These are phyloP conservation scores for Phyllosticta citrichinensis DNA, from an alignment of 2,329 filamentous ascomycete species.

Conservation along the genomic window DNA sequence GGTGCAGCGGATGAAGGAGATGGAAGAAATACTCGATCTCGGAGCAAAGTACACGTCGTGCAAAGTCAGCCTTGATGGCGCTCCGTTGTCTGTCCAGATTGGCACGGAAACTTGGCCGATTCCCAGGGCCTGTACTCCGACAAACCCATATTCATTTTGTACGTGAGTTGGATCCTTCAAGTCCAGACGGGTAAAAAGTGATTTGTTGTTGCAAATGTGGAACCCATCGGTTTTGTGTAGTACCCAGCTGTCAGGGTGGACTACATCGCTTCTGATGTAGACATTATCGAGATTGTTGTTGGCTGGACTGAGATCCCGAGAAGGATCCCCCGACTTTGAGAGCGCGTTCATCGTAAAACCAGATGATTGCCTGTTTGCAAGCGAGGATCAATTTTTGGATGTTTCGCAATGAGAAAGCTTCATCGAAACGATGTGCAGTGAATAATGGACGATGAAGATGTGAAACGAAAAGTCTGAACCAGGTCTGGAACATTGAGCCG, in stretches of 20 bases:
- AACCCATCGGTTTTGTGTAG: neutral
- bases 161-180: neutral
- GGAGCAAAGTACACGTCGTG: neutral
- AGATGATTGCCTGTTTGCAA: too few relatives aligned
- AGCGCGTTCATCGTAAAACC: too few relatives aligned
- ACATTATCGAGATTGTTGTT: too few relatives aligned
- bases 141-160: neutral
- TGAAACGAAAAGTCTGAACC: too few relatives aligned
- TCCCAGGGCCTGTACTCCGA: neutral
- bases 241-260: neutral
- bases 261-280: neutral
- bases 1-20: neutral
- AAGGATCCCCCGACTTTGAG: too few relatives aligned
- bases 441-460: too few relatives aligned
- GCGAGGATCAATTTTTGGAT: too few relatives aligned
- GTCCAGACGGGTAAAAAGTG: neutral
- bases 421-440: too few relatives aligned
- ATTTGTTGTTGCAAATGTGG: neutral
- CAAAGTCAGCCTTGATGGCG: neutral
- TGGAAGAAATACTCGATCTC: neutral
- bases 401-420: too few relatives aligned
- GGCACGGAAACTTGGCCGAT: neutral
- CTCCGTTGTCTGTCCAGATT: neutral
- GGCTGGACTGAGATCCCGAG: too few relatives aligned
- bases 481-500: too few relatives aligned